Evolutionary conservation across 2,329 filamentous ascomycete species (phyloP).

Genomic region (Shiraia bambusicola): DNA sequence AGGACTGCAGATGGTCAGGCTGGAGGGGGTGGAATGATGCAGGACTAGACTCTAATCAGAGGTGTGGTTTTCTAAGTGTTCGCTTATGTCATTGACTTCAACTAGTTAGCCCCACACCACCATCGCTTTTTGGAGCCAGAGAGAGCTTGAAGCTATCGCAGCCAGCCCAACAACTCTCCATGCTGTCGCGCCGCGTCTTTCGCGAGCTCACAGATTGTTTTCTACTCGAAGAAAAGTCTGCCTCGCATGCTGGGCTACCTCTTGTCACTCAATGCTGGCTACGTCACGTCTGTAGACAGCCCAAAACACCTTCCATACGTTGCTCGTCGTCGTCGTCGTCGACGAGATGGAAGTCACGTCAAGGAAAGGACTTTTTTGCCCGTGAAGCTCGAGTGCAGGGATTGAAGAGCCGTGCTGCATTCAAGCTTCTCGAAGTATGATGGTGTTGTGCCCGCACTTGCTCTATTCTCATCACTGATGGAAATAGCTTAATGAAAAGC

Average conservation of each 20-base stretch:
- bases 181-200: constrained; percentile 43
- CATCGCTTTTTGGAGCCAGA: constrained; percentile 1
- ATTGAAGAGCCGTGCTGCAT: constrained; percentile 87
- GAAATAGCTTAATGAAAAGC: constrained; percentile 74
- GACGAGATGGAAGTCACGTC: constrained; percentile 79
- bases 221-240: constrained; percentile 21
- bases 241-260: constrained; percentile 7
- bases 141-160: constrained; percentile 18
- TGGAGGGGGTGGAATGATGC: too few species aligned
- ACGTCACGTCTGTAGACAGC: constrained; percentile 7
- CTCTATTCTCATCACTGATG: constrained; percentile 15
- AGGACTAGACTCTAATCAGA: too few species aligned
- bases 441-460: neutral
- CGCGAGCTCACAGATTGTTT: constrained; percentile 40
- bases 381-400: constrained; percentile 75
- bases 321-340: constrained; percentile 57
- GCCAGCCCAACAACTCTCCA: constrained; percentile 17
- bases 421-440: constrained; percentile 81
- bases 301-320: constrained; percentile 9
- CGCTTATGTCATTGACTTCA: too few species aligned
- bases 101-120: too few species aligned
- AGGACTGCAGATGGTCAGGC: too few species aligned
- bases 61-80: too few species aligned
- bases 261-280: constrained; percentile 17
- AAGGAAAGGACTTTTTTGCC: constrained; percentile 70